phyloP scores from a whole-genome alignment of 2,329 filamentous ascomycete species.

The Hypoxylon sp. region DNA sequence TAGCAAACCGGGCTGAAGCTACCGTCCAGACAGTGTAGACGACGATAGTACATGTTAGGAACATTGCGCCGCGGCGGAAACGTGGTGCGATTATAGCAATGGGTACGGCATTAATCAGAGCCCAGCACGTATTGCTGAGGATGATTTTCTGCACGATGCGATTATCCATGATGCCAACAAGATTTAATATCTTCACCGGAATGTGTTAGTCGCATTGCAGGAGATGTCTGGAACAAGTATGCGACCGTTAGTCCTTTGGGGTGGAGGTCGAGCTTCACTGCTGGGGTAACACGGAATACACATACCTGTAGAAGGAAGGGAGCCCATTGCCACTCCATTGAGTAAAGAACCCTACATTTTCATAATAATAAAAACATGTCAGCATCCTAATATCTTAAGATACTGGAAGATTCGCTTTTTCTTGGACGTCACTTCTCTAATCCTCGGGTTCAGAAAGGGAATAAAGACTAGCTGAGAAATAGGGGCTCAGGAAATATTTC shows the following conservation, averaged over 20 bases:
- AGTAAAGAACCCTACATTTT: conserved; percentile 51
- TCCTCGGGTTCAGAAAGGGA: neutral
- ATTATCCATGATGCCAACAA: conserved; percentile 56
- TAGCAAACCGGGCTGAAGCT: conserved; percentile 55
- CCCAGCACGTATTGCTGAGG: conserved; percentile 53
- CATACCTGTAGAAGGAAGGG: conserved; percentile 54
- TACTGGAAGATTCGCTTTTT: neutral
- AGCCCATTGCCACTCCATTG: conserved; percentile 59
- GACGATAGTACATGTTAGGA: conserved; percentile 55
- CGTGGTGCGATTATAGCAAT: conserved; percentile 54
- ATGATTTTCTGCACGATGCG: conserved; percentile 56
- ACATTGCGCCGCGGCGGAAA: conserved; percentile 54
- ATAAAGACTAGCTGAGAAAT: neutral
- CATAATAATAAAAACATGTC: neutral
- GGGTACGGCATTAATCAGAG: conserved; percentile 50
- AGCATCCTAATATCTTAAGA: neutral
- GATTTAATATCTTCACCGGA: conserved; percentile 56
- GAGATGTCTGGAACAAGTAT: conserved; percentile 10
- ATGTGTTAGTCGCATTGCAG: conserved; percentile 14
- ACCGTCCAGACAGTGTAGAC: conserved; percentile 58
- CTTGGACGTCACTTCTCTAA: too few species aligned
- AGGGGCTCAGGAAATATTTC: neutral
- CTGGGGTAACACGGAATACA: neutral
- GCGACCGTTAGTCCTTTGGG: neutral
- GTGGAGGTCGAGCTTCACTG: neutral